Base-by-base conservation (phyloP, 1,284 basidiomycete genomes). In the Ganoderma lingzhi region DNA sequence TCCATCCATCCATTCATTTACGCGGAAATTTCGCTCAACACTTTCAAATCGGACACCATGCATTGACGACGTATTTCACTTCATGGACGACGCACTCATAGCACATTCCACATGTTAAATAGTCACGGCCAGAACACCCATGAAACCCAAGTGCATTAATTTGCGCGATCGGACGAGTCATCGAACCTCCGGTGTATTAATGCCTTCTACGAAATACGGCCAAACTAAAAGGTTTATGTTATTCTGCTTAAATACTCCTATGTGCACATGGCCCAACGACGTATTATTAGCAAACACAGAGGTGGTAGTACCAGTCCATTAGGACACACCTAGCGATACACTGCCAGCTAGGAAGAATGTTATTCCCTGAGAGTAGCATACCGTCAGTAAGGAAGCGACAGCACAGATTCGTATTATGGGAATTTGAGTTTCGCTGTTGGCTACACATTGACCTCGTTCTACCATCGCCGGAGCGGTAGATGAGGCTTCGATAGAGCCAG, bases 401-500 rank as follows among this genome's bases (percentile, higher is more conserved):
- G 63, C 68, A 64, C 64, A 62, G 60, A 68, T 71, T 73, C 70
- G 70, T 70, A 65, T 56, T 9, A 48, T 51, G 68, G 70, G 70
- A 71, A 70, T 65, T 42, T 23, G 51, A 58, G 8, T 55, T 28
- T 69, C 59, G 28, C 60, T 73, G 56, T 73, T 64, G 72, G 72
- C 72, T 73, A 67, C 73, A 75, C 63, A 73, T 75, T 76, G 73
- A 76, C 75, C 73, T 76, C 73, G 70, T 51, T 67, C 71, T 64
- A 69, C 75, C 73, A 73, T 71, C 62, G 73, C 72, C 66, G 71
- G 30, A 73, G 70, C 80, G 80, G 79, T 82, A 81, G 74, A 80
- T 77, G 80, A 88, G 86, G 88, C 89, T 90, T 90, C 89, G 89
- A 90, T 82, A 88, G 88, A 87, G 89, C 89, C 89, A 77, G 42